Evolutionary conservation across 495 filamentous ascomycete species (phyloP), one percentile per base, ranked within the genome.

Genomic region (Hyphodiscus hymeniophilus): DNA sequence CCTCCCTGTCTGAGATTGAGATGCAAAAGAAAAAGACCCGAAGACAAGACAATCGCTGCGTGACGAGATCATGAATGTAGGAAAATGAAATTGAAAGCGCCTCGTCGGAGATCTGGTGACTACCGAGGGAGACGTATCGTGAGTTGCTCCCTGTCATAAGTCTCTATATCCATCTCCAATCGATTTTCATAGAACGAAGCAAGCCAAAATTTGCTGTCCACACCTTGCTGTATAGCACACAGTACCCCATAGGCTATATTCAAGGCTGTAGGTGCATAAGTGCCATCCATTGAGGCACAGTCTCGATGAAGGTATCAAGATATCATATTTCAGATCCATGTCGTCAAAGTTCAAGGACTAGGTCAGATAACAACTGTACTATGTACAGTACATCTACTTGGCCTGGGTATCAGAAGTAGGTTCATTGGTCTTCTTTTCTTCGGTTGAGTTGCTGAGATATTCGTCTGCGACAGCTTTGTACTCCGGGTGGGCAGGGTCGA

Each of bases 61-160:
- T 53, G 44, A 59, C 53, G 46, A 52, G 45, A 50, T 53, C 50
- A 21, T 53, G 45, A n/a, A 50, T 49, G 48, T 45, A 46, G 51
- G 33, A 54, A n/a, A 48, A 53, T 44, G 39, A 38, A 20, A 46
- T 24, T 49, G 34, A 41, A 48, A 50, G 40, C 40, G 36, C 54
- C 47, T 18, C 45, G 24, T 36, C 39, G 33, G 16, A 49, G 21
- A 45, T 42, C 36, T 2, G 11, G 30, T 28, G 20, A 13, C 47
- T 47, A 20, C 33, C 20, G 26, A 17, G 24, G 18, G 24, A 46
- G 16, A 41, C 15, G 15, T 33, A 15, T 26, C 15, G 18, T 44
- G 28, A 28, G 11, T 3, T 28, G 36, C 26, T 24, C 13, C 39
- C 26, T 23, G 13, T 15, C 34, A 38, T 31, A 42, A n/a, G 28